Percentiles rank a stretch among this genome's conserved stretches.
These are phyloP conservation scores for Phylloporus sp. DNA, from an alignment of 1,284 basidiomycete genomes.

Conservation along the genomic window DNA sequence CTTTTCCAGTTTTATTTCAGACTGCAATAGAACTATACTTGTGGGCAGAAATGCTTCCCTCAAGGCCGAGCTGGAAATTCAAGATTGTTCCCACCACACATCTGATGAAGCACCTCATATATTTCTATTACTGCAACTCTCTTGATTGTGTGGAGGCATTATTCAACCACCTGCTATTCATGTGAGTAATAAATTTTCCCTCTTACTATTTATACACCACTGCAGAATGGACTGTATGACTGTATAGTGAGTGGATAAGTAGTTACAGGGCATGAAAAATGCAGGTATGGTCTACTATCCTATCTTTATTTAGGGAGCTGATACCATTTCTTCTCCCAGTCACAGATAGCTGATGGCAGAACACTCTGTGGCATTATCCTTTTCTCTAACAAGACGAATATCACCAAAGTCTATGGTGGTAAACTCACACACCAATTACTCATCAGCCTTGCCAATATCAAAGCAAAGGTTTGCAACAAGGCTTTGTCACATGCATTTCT, in stretches of 20 bases:
- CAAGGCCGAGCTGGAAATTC: not conserved
- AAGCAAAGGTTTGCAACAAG: not conserved
- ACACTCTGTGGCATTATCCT: conserved; percentile 3
- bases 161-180: not conserved
- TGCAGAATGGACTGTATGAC: not conserved
- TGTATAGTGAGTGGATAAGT: not conserved
- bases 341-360: not conserved
- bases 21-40: not conserved
- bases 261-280: not conserved
- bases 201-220: not conserved
- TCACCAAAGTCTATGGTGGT: conserved; percentile 22
- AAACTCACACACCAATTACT: conserved; percentile 11
- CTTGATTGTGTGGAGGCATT: not conserved
- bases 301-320: too few species aligned
- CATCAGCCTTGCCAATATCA: conserved; percentile 33
- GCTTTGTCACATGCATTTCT: not conserved
- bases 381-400: conserved; percentile 39
- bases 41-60: not conserved
- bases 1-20: not conserved
- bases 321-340: not conserved
- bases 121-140: not conserved
- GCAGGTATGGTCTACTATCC: too few species aligned
- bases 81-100: not conserved
- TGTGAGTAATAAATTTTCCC: not conserved
- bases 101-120: not conserved